Evolutionary conservation across 306 rosid species (phyloP), one percentile per base, ranked within the genome.

Genomic region (Boehmeria nivea): DNA sequence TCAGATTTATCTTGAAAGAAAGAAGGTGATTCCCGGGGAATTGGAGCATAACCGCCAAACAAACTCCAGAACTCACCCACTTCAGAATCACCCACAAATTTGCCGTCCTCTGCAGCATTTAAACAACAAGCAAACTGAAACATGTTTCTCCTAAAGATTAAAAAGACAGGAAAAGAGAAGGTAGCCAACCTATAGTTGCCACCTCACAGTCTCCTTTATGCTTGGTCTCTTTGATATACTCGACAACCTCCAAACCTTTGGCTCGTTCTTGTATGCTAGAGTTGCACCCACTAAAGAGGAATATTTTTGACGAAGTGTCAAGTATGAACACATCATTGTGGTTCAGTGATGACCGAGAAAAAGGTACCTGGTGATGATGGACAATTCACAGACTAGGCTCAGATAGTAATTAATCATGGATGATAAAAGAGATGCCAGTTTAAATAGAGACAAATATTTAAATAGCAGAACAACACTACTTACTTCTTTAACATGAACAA

Each of bases 31-130:
- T 91, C 96, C 57, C 78, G 79, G 59, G 95, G 95, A 71, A 91
- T 80, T 62, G 96, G 98, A 61, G 98, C 98, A 63, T 78, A 87
- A 62, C 98, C 98, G 47, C 98, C 98, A 62, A 91, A 91, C 12
- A 91, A 91, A 77, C 86, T 84, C 96, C 98, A 91, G 73, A 91
- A 91, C 50, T 91, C 98, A 39, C 96, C 98, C 54, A 81, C 95
- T 70, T 87, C 96, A 28, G 86, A 75, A 79, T 91, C 95, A 57
- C 98, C 96, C 54, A 87, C 98, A 53, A 91, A 78, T 59, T 91
- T 91, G 59, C 98, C 98, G 70, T 91, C 98, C 88, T 87, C 98
- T 91, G 73, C 82, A 82, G 55, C 60, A 76, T 61, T 67, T 48
- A 50, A 47, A 39, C 43, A 64, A 27, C 42, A 44, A 59, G 19